Evolutionary conservation across 306 rosid species (phyloP), one percentile per base, ranked within the genome.

Genomic region (Rosa persica): DNA sequence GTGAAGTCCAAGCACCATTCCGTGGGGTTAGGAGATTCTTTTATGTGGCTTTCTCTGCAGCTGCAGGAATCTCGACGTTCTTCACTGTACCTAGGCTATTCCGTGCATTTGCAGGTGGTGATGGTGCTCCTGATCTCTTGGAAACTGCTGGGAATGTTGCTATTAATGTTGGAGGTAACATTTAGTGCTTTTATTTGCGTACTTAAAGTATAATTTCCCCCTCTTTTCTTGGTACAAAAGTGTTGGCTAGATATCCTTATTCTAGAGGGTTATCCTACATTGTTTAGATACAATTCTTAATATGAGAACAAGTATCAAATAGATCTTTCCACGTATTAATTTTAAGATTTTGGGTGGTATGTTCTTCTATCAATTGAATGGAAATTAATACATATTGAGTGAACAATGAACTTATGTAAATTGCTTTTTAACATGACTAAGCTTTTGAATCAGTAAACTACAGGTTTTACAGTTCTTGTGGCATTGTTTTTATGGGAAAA

Each of bases 1-100:
- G 99, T 82, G 99, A 93, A 91, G 99, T 95, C 69, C 99, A 95
- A 85, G 99, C 98, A 73, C 99, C 99, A 38, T 95, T 95, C 77
- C 99, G 98, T 54, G 99, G 98, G 75, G 82, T 95, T 70, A 84
- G 99, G 86, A 91, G 84, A 88, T 93, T 95, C 88, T 93, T 95
- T 82, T 95, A 86, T 67, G 72, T 93, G 62, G 97, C 97, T 34
- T 76, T 95, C 10, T 80, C 98, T 27, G 97, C 96, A 52, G 97
- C 98, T 25, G 99, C 99, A 5, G 98, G 99, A 86, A 89, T 93
- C 83, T 92, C 99, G 20, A 76, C 79, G 55, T 78, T 95, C 51
- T 86, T 95, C 67, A 91, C 92, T 19, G 43, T 91, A 23, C 99
- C 99, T 34, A 84, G 92, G 84, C 86, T 95, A 47, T 67, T 89